These are phyloP conservation scores for Chamaecrista fasciculata DNA, from an alignment of 306 rosid species.

Conservation along the genomic window DNA sequence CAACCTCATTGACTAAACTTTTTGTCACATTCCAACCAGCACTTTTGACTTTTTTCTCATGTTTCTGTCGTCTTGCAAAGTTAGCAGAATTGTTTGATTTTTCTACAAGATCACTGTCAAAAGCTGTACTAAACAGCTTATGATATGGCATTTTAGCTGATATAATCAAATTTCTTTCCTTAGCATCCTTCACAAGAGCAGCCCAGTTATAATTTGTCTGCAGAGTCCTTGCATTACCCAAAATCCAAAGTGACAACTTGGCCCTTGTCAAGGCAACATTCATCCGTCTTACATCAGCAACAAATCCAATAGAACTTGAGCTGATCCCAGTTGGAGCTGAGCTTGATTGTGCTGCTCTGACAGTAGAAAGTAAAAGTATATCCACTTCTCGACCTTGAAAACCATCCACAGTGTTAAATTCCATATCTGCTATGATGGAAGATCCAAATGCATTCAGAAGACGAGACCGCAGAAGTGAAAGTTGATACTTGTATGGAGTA, in stretches of 20 bases:
- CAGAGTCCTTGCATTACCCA: conserved; percentile 90
- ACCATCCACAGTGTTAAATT: conserved; percentile 94
- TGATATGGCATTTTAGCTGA: conserved; percentile 63
- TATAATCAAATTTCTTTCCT: conserved; percentile 60
- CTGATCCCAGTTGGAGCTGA: conserved; percentile 40
- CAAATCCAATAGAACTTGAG: conserved; percentile 81
- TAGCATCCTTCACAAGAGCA: conserved; percentile 83
- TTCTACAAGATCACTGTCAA: conserved; percentile 30
- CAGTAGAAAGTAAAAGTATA: conserved; percentile 86
- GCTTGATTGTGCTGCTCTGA: conserved; percentile 68
- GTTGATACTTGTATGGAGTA: conserved; percentile 89
- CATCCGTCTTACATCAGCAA: conserved; percentile 98
- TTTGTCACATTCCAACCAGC: conserved; percentile 29
- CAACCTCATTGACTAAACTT: conserved; percentile 29
- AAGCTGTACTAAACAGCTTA: conserved; percentile 49
- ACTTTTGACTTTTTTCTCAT: conserved; percentile 40
- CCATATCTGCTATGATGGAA: conserved; percentile 54
- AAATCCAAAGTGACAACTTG: conserved; percentile 82
- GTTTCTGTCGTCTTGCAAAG: conserved; percentile 33
- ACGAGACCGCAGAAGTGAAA: conserved; percentile 80
- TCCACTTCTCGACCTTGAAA: conserved; percentile 99
- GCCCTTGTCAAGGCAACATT: conserved; percentile 98
- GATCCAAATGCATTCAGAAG: conserved; percentile 75
- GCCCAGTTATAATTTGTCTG: conserved; percentile 78
- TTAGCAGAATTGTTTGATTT: conserved; percentile 38